phyloP scores from a whole-genome alignment of 305 asterid species.

The Caryopteris hybrid region DNA sequence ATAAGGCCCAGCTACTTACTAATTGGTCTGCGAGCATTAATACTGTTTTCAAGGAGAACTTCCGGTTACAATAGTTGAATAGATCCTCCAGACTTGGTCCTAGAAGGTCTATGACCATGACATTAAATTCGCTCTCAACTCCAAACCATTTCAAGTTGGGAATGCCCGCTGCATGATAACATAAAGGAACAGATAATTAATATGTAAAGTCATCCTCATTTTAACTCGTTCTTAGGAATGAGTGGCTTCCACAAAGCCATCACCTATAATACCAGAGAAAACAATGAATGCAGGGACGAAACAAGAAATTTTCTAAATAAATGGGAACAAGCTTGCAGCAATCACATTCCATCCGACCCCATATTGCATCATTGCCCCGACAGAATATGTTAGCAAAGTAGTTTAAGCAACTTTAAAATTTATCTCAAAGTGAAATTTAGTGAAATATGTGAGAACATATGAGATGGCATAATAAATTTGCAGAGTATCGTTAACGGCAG shows the following conservation, averaged over 20 bases:
- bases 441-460: not conserved
- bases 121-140: conserved; percentile 43
- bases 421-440: not conserved
- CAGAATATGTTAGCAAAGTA: not conserved
- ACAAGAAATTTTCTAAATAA: not conserved
- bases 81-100: conserved; percentile 71
- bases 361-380: conserved; percentile 9
- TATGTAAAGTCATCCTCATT: not conserved
- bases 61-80: conserved; percentile 55
- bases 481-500: not conserved
- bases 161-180: conserved; percentile 38
- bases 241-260: conserved; percentile 1
- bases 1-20: conserved; percentile 29
- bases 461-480: not conserved
- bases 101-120: conserved; percentile 54
- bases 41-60: conserved; percentile 55
- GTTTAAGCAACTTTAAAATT: not conserved
- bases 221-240: not conserved
- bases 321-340: not conserved
- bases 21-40: conserved; percentile 66
- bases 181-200: conserved; percentile 13
- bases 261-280: conserved; percentile 13
- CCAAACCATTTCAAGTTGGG: conserved; percentile 60
- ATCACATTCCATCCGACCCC: not conserved
- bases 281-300: not conserved